phyloP scores from a whole-genome alignment of 352 stramenopile genomes.

The Globisporangium middletonii region DNA sequence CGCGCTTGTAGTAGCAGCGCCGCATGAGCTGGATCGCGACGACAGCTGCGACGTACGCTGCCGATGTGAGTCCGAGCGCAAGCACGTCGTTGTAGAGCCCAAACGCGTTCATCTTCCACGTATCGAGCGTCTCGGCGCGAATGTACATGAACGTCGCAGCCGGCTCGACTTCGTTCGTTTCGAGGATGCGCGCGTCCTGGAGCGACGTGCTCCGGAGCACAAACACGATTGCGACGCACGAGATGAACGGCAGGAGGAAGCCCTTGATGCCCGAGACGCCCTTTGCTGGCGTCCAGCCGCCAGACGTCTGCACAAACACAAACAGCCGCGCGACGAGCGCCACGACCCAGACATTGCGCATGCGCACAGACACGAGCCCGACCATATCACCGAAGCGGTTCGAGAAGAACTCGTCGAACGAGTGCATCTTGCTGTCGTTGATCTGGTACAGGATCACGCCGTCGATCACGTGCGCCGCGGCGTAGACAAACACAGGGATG shows the following conservation, averaged over 20 bases:
- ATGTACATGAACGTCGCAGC: constrained; percentile 52
- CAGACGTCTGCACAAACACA: constrained; percentile 42
- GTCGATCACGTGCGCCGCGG: constrained; percentile 43
- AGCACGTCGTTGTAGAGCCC: constrained; percentile 47
- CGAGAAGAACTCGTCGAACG: constrained; percentile 18
- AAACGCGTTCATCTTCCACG: constrained; percentile 55
- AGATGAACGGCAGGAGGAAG: constrained; percentile 29
- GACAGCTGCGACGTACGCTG: constrained; percentile 28
- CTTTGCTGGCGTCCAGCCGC: constrained; percentile 38
- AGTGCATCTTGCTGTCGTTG: constrained; percentile 33
- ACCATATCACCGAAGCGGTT: constrained; percentile 33
- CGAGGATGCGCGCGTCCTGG: constrained; percentile 39
- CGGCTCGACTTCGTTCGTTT: constrained; percentile 46
- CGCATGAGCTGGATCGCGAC: constrained; percentile 19
- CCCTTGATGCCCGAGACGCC: constrained; percentile 36
- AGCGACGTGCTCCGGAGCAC: constrained; percentile 16
- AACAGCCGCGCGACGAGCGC: constrained; percentile 34
- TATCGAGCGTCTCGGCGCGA: constrained; percentile 42
- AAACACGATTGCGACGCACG: constrained; percentile 18
- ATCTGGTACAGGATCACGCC: constrained; percentile 45
- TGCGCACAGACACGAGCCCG: constrained; percentile 34
- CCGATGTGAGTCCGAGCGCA: constrained; percentile 30
- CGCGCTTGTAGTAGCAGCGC: constrained; percentile 11
- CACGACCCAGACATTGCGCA: constrained; percentile 46
- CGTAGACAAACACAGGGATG: constrained; percentile 39